phyloP scores from a whole-genome alignment of 768 basidiomycete species.

The Boletus vinaceobasis region DNA sequence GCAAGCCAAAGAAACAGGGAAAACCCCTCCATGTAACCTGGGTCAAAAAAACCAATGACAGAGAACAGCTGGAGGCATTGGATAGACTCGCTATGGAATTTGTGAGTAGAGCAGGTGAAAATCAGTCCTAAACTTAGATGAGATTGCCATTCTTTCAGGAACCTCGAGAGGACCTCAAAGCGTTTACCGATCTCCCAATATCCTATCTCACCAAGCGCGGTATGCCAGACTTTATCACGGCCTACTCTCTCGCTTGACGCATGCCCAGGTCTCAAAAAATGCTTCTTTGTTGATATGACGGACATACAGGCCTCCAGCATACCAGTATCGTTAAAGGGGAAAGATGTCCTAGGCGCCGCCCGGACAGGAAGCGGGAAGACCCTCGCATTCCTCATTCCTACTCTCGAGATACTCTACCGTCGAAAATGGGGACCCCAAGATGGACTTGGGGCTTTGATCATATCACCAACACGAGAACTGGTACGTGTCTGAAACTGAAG shows the following conservation, averaged over 20 bases:
- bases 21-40: slow-evolving; percentile 24
- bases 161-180: slow-evolving; percentile 42
- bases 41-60: slow-evolving; percentile 43
- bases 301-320: slow-evolving; percentile 67
- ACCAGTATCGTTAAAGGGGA: slow-evolving; percentile 56
- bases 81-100: slow-evolving; percentile 48
- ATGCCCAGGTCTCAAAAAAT: slow-evolving; percentile 72
- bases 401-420: slow-evolving; percentile 61
- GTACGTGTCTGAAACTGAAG: slow-evolving; percentile 41
- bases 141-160: slow-evolving; percentile 39
- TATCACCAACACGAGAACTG: slow-evolving; percentile 91
- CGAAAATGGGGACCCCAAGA: slow-evolving; percentile 71
- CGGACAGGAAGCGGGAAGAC: slow-evolving; percentile 75
- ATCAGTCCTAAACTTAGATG: neutral
- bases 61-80: slow-evolving; percentile 48
- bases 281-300: slow-evolving; percentile 84
- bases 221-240: slow-evolving; percentile 16
- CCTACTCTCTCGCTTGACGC: slow-evolving; percentile 3
- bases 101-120: slow-evolving; percentile 36
- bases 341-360: slow-evolving; percentile 67
- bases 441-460: slow-evolving; percentile 83
- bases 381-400: slow-evolving; percentile 66
- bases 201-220: slow-evolving; percentile 75
- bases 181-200: slow-evolving; percentile 75
- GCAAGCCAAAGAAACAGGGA: slow-evolving; percentile 16